Base-by-base conservation (phyloP, 345 rosid species). In the Syzygium aqueum region DNA sequence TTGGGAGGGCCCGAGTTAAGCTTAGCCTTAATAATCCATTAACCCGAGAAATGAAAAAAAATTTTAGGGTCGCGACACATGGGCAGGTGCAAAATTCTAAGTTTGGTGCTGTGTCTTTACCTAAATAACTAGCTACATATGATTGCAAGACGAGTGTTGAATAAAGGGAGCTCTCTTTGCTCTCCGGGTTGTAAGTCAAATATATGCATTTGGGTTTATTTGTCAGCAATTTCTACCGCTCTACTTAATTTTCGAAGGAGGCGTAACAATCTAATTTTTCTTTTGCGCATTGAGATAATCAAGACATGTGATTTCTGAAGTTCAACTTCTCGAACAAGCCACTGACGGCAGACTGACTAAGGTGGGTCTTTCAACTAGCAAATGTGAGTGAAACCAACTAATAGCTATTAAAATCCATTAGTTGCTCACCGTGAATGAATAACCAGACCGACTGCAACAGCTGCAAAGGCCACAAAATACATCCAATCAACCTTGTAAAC, bases 381-480 rank as follows among this genome's bases (percentile, higher is more conserved):
- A 27, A n/a, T 59, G 43, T 11, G 16, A 27, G 56, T 33, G 77
- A 40, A n/a, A 54, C 30, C 65, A 23, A 30, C 40, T 52, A 51
- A 3, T 43, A 53, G 19, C 40, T 17, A 11, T 87, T 12, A 51
- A 57, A 65, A 30, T 86, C 25, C 46, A 73, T 33, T 73, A 73
- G 63, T 43, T 86, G 43, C 91, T 19, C 90, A 94, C 98, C 94
- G 91, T 2, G 98, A 95, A 90, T 97, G 96, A 87, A 95, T 90
- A 88, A 95, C 37, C 59, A 97, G 94, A 80, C 98, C 98, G 54
- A 89, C 84, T 77, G 91, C 89, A 73, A 97, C 98, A 84, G 93
- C 95, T 84, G 92, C 96, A 87, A 96, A 95, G 67, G 98, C 96
- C 87, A 94, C 67, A 86, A 90, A 97, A 91, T 96, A 96, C 93